Evolutionary conservation across 2,329 filamentous ascomycete species (phyloP).

Genomic region (Cercospora nicotianae): DNA sequence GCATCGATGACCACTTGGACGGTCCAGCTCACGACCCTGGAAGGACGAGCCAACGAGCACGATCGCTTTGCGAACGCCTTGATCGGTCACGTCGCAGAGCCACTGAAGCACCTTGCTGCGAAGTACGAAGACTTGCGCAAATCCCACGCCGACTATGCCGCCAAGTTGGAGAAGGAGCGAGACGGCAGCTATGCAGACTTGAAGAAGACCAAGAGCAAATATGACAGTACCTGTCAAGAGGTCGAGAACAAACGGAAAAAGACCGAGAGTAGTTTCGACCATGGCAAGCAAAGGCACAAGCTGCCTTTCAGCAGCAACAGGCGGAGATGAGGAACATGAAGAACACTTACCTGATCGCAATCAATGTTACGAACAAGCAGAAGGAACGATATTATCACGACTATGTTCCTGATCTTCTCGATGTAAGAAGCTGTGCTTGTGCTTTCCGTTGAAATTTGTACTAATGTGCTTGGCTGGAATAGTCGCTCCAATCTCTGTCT

Average conservation of each 20-base stretch:
- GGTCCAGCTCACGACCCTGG: slow-evolving; percentile 86
- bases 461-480: slow-evolving; percentile 13
- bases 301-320: slow-evolving; percentile 87
- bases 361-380: slow-evolving; percentile 96
- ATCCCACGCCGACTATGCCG: slow-evolving; percentile 82
- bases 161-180: slow-evolving; percentile 84
- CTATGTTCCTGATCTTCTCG: slow-evolving; percentile 89
- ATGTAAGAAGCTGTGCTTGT: slow-evolving; percentile 56
- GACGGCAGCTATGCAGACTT: slow-evolving; percentile 81
- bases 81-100: slow-evolving; percentile 78
- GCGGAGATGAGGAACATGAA: slow-evolving; percentile 97
- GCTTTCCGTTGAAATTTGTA: not conserved
- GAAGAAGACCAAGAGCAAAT: slow-evolving; percentile 88
- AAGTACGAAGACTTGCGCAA: slow-evolving; percentile 92
- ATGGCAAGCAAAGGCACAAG: slow-evolving; percentile 79
- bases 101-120: slow-evolving; percentile 69
- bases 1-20: slow-evolving; percentile 97
- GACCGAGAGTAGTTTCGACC: slow-evolving; percentile 86
- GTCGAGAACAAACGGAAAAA: slow-evolving; percentile 95
- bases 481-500: slow-evolving; percentile 82
- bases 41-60: slow-evolving; percentile 83
- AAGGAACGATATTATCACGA: slow-evolving; percentile 98
- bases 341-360: slow-evolving; percentile 94
- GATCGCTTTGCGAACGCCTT: slow-evolving; percentile 80
- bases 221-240: slow-evolving; percentile 89